A percentile compares a stretch with the other conserved stretches of the same genome.
phyloP scores from a whole-genome alignment of 2,329 filamentous ascomycete species.

The Colletotrichum sp. region DNA sequence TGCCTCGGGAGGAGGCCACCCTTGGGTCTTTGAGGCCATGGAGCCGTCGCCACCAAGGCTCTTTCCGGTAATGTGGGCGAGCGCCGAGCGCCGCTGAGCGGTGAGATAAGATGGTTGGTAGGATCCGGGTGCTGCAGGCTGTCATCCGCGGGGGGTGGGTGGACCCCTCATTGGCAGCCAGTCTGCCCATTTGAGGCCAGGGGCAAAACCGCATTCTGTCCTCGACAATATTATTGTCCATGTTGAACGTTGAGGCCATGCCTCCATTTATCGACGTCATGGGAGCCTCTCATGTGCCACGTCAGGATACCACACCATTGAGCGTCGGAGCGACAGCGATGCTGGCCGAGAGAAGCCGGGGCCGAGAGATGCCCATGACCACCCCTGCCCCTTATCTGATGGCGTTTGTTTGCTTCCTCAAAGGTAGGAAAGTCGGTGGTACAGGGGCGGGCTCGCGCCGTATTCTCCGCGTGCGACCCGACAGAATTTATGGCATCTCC shows the following conservation, averaged over 20 bases:
- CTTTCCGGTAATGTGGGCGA: background rate
- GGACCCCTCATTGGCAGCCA: background rate
- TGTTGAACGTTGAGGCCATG: background rate
- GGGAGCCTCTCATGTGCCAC: background rate
- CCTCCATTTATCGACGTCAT: background rate
- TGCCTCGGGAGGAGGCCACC: background rate
- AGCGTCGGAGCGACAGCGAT: background rate
- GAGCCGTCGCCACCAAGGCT: background rate
- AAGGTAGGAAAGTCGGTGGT: background rate
- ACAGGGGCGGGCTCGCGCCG: background rate
- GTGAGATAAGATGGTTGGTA: background rate
- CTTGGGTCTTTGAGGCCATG: background rate
- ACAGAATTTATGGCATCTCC: background rate
- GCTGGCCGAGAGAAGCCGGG: background rate
- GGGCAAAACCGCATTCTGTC: background rate
- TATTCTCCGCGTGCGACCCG: background rate
- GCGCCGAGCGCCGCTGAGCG: background rate
- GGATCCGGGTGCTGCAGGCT: background rate
- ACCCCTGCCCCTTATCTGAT: background rate
- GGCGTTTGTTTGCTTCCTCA: background rate
- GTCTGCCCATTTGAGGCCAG: background rate
- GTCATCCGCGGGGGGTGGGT: background rate
- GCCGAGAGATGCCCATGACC: background rate
- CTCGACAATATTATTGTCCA: background rate
- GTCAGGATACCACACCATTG: background rate